Evolutionary conservation across 306 rosid species (phyloP), one percentile per base, ranked within the genome.

Genomic region (Fagus sylvatica): DNA sequence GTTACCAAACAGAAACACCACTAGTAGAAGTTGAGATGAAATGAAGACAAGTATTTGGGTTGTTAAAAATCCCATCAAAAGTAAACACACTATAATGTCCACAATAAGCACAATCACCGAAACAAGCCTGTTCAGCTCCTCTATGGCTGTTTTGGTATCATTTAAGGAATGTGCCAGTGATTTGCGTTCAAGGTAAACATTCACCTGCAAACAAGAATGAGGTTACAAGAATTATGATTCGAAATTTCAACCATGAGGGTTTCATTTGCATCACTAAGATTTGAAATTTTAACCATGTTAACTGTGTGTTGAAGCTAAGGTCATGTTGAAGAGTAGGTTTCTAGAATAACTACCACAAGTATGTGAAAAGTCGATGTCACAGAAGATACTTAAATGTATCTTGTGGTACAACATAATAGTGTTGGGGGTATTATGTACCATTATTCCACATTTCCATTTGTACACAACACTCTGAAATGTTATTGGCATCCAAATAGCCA

Each of bases 111-210:
- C 81, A 53, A 85, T 0, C 37, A 34, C 91, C 4, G 98, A 91
- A 76, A 62, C 87, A 73, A 95, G 87, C 85, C 42, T 82, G 83
- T 88, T 93, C 82, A 95, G 80, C 64, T 95, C 97, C 76, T 93
- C 97, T 48, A 95, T 84, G 1, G 91, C 98, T 36, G 97, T 95
- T 59, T 95, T 93, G 39, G 98, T 80, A 46, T 95, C 98, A 13
- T 88, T 88, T 69, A 92, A 81, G 9, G 96, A 95, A 85, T 88
- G 96, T 1, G 85, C 88, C 73, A 95, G 80, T 0, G 97, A 80
- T 81, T 82, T 90, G 12, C 98, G 96, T 71, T 91, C 98, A 16
- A 79, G 73, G 79, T 95, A 95, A 70, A 92, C 97, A 62, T 87
- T 92, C 80, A 89, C 91, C 98, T 95, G 88, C 48, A 69, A 79